Conservation (phyloP, 1,139 yeast species). For the Saccharomyces hybrid region DNA sequence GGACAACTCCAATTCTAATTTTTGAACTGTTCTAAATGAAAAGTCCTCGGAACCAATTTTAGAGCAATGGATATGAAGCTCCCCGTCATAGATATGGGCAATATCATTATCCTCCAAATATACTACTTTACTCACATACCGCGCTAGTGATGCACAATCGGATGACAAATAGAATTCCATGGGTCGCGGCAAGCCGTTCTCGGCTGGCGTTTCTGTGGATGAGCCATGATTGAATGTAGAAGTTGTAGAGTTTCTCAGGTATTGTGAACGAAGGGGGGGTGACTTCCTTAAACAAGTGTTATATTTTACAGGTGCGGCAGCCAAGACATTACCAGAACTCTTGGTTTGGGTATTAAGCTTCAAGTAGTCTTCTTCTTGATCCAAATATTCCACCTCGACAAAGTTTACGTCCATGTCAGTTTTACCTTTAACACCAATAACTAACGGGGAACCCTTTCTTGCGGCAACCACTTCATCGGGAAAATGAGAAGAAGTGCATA, state of each 20-base stretch:
- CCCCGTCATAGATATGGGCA: constrained; percentile 97
- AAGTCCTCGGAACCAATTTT: constrained; percentile 86
- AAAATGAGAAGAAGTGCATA: constrained; percentile 84
- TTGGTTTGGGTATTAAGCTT: constrained; percentile 27
- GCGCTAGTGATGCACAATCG: constrained; percentile 93
- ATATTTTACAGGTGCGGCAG: neutral
- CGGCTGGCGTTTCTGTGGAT: constrained; percentile 85
- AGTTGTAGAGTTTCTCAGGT: constrained; percentile 31
- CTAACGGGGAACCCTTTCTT: constrained; percentile 94
- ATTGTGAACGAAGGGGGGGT: constrained; percentile 11
- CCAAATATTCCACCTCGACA: constrained; percentile 96
- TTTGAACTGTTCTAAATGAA: constrained; percentile 90
- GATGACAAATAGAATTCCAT: constrained; percentile 94
- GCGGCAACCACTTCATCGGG: constrained; percentile 97
- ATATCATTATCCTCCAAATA: constrained; percentile 97
- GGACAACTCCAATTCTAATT: constrained; percentile 92
- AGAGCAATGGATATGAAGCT: constrained; percentile 95
- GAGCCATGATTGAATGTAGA: constrained; percentile 70
- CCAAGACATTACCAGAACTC: neutral
- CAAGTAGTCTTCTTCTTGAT: constrained; percentile 37
- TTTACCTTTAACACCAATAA: constrained; percentile 95
- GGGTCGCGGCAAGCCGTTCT: constrained; percentile 88
- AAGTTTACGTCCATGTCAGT: constrained; percentile 93
- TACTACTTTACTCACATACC: constrained; percentile 93
- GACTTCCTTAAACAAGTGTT: constrained; percentile 6